Conservation (phyloP, 257 asterid genomes). For the Solanum lignicaule region DNA sequence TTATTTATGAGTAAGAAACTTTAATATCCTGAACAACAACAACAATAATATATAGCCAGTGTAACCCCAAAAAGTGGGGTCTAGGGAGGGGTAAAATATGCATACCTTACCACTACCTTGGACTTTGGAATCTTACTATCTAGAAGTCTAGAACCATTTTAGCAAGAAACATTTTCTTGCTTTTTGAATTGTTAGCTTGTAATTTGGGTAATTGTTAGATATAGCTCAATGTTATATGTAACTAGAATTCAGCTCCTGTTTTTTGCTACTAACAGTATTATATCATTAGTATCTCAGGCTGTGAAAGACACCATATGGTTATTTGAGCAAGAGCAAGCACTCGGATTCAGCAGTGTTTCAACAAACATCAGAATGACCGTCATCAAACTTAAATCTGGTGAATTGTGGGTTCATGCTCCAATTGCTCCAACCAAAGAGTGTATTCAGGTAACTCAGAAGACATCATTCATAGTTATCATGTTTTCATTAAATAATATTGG, state of each 20-base stretch:
- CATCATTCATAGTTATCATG: neutral
- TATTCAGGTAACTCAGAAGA: conserved; percentile 46
- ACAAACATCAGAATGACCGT: conserved; percentile 93
- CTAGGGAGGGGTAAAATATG: neutral
- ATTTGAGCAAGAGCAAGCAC: conserved; percentile 95
- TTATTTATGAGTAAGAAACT: neutral
- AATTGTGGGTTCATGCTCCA: conserved; percentile 95
- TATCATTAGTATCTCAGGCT: conserved; percentile 43
- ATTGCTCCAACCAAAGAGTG: conserved; percentile 94
- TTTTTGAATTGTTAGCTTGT: neutral
- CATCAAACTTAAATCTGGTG: conserved; percentile 87
- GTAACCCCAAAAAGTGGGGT: neutral
- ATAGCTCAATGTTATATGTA: neutral
- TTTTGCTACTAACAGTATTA: conserved; percentile 8
- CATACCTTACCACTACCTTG: neutral
- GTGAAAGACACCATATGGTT: conserved; percentile 67
- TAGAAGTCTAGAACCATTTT: neutral
- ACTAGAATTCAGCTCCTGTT: neutral
- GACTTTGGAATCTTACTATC: neutral
- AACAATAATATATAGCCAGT: neutral
- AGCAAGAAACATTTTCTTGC: neutral
- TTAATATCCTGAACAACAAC: neutral
- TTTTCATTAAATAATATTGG: neutral
- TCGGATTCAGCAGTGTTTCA: conserved; percentile 95
- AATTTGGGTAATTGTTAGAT: neutral